phyloP scores from a whole-genome alignment of 306 rosid species.

The Trifolium fragiferum region DNA sequence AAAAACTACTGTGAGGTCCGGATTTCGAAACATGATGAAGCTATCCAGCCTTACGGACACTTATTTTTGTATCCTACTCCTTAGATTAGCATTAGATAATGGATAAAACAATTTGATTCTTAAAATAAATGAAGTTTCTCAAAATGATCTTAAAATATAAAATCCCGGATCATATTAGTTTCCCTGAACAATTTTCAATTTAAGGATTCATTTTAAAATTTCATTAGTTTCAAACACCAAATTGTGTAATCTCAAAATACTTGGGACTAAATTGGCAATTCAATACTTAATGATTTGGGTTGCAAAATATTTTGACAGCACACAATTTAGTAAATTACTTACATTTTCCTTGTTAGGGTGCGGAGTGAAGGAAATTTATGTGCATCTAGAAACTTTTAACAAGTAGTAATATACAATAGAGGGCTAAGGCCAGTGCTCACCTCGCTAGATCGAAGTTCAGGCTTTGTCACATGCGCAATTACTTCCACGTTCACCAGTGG shows the following conservation, averaged over 20 bases:
- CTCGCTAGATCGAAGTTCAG: conserved; percentile 84
- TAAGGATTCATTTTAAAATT: background rate
- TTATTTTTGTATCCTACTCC: background rate
- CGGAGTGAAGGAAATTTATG: background rate
- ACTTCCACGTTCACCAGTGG: conserved; percentile 85
- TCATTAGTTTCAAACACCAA: background rate
- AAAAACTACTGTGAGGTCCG: too few relatives aligned
- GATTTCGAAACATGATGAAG: too few relatives aligned
- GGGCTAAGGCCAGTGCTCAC: conserved; percentile 45
- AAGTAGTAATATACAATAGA: background rate
- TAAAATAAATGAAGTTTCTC: background rate
- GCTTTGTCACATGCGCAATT: conserved; percentile 83
- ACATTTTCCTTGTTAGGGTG: background rate
- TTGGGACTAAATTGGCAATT: background rate
- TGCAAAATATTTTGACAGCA: conserved; percentile 1
- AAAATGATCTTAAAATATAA: background rate
- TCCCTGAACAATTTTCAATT: background rate
- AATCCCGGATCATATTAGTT: background rate
- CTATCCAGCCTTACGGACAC: too few relatives aligned
- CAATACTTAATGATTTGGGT: background rate
- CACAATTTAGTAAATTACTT: background rate
- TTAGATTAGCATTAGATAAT: background rate
- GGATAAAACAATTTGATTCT: background rate
- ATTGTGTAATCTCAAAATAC: background rate
- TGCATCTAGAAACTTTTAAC: background rate